A percentile compares a stretch with the other conserved stretches of the same genome.
Conservation (phyloP, 2,329 filamentous ascomycete species). For the Cladosporium sp. region DNA sequence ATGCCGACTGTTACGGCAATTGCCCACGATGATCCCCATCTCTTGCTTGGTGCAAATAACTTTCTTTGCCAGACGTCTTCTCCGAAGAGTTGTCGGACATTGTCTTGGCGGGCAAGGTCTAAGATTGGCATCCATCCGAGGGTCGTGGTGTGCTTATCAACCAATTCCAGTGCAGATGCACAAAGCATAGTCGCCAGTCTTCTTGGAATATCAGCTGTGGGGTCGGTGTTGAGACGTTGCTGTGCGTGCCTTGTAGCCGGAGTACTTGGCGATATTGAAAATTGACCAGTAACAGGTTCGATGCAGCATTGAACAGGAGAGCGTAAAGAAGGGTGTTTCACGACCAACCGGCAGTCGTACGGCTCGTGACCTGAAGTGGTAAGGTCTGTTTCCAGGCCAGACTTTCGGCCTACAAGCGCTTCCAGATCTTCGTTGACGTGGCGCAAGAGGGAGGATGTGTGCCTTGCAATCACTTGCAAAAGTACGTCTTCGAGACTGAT, state of each 20-base stretch:
- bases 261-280: constrained; percentile 60
- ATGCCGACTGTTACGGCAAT: constrained; percentile 67
- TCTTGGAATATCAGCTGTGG: constrained; percentile 53
- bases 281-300: constrained; percentile 73
- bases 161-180: constrained; percentile 56
- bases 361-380: constrained; percentile 59
- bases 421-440: constrained; percentile 36
- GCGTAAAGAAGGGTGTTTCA: constrained; percentile 65
- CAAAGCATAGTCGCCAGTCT: constrained; percentile 61
- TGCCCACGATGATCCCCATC: constrained; percentile 71
- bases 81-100: constrained; percentile 58
- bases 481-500: constrained; percentile 74
- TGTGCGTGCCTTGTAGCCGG: constrained; percentile 51
- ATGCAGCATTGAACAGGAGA: constrained; percentile 58
- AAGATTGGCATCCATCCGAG: constrained; percentile 60
- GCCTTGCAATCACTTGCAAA: constrained; percentile 68
- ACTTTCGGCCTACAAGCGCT: neutral
- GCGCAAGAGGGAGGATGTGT: constrained; percentile 59
- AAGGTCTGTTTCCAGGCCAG: constrained; percentile 56
- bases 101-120: constrained; percentile 46
- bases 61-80: constrained; percentile 60
- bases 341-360: constrained; percentile 60
- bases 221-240: constrained; percentile 59
- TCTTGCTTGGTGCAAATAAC: constrained; percentile 62
- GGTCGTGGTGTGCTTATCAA: constrained; percentile 57